These are phyloP conservation scores for baker's yeast (Saccharomyces cerevisiae) DNA, from an alignment of 805 yeast genomes.

Conservation along the genomic window DNA sequence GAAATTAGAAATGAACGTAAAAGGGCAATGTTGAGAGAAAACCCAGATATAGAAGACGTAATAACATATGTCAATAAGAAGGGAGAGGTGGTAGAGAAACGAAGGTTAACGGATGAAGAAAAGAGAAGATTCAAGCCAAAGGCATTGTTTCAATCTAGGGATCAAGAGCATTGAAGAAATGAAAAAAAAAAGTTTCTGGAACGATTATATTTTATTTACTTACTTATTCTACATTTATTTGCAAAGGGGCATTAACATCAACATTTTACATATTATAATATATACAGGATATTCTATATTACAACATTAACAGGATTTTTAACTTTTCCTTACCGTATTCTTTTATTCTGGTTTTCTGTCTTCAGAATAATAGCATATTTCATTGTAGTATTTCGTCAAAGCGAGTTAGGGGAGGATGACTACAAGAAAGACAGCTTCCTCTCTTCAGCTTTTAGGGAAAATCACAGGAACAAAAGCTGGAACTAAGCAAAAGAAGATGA, in stretches of 20 bases:
- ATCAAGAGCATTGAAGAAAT: background rate
- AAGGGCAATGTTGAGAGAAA: slow-evolving; percentile 9
- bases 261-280: background rate
- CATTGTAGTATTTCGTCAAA: background rate
- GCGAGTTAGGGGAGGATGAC: background rate
- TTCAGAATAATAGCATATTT: background rate
- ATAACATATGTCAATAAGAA: slow-evolving; percentile 30
- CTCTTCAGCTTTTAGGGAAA: background rate
- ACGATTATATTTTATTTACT: background rate
- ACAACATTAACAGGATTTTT: background rate
- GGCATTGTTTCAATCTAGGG: slow-evolving; percentile 18
- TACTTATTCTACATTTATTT: background rate
- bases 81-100: slow-evolving; percentile 26
- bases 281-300: background rate
- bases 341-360: background rate
- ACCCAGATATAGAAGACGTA: slow-evolving; percentile 18
- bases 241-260: background rate
- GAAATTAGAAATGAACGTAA: slow-evolving; percentile 12
- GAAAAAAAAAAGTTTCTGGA: background rate
- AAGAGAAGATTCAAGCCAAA: slow-evolving; percentile 24
- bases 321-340: background rate
- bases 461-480: background rate
- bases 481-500: background rate
- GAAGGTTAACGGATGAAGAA: slow-evolving; percentile 17
- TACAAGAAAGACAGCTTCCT: background rate